A percentile compares a stretch with the other conserved stretches of the same genome.
Evolutionary conservation across 768 basidiomycete species (phyloP).

Genomic region (Clitopilus hobsonii): DNA sequence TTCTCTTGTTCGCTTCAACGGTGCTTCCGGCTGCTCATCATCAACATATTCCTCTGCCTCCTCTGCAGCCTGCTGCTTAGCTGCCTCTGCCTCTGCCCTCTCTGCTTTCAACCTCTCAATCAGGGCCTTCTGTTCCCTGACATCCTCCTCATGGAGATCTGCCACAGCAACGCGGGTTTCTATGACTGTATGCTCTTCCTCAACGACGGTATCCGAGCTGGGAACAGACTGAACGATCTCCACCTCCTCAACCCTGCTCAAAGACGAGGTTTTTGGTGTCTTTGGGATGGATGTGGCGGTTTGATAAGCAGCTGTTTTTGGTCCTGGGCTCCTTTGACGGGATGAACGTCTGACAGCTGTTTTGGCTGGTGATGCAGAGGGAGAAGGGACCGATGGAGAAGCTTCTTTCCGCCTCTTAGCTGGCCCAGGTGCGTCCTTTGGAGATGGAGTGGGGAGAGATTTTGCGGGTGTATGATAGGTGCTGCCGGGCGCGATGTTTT

Average conservation of each 20-base stretch:
- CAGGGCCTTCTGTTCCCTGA: slow-evolving; percentile 73
- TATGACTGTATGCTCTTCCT: slow-evolving; percentile 56
- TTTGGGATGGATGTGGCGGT: slow-evolving; percentile 30
- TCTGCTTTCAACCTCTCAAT: slow-evolving; percentile 69
- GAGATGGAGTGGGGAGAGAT: slow-evolving; percentile 38
- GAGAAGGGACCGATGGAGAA: slow-evolving; percentile 40
- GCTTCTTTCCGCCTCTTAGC: slow-evolving; percentile 66
- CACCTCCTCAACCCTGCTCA: slow-evolving; percentile 26
- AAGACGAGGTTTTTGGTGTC: slow-evolving; percentile 30
- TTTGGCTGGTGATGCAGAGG: slow-evolving; percentile 19
- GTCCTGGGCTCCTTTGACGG: slow-evolving; percentile 37
- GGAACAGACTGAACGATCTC: slow-evolving; percentile 34
- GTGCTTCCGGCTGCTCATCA: slow-evolving; percentile 25
- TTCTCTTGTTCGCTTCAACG: slow-evolving; percentile 51
- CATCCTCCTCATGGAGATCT: slow-evolving; percentile 63
- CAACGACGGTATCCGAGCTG: slow-evolving; percentile 60
- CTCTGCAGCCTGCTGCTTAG: slow-evolving; percentile 18
- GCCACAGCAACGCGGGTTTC: slow-evolving; percentile 51
- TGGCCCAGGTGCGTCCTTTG: slow-evolving; percentile 34
- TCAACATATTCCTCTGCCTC: slow-evolving; percentile 43
- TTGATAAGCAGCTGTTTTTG: slow-evolving; percentile 25
- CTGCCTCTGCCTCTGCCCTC: slow-evolving; percentile 33
- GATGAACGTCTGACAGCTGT: slow-evolving; percentile 25
- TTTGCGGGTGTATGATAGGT: slow-evolving; percentile 14
- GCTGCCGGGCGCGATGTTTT: slow-evolving; percentile 21